Base-by-base conservation (phyloP, 495 filamentous ascomycete genomes). In the Hypomontagnella submonticulosa region DNA sequence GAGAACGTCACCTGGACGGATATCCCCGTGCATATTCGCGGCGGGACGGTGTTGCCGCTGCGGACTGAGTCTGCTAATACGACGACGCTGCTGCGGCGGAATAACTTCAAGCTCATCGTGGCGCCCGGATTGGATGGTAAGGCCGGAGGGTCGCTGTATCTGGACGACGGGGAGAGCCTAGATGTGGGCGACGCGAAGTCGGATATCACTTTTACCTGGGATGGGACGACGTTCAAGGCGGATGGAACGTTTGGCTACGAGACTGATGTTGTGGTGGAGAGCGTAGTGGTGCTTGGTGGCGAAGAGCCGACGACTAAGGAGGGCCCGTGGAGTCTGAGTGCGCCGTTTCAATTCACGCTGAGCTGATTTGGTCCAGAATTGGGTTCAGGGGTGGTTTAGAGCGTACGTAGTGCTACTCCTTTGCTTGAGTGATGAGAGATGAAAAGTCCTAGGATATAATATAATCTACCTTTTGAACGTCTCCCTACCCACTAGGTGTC, bases 11-110 rank as follows among this genome's bases (percentile, higher is more conserved):
- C 71, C 33, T 79, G 86, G 61, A 88, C 87, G n/a, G 81, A 86
- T 40, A 92, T 95, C 69, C 90, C 91, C 9, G 78, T 93, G 4
- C 87, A 88, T 71, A 85, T 91, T 65, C 81, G 85, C 40, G 89
- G 89, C 11, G 90, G 91, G 11, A 83, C 77, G 55, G 85, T 94
- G 58, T 66, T 93, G 36, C 90, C 91, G 0, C 72, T 87, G 34
- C 82, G 91, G 2, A 73, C 78, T 5, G 76, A 80, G 38, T 84
- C 84, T 50, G 88, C 85, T n/a, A 88, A 86, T 69, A 93, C 91
- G 3, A 93, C 90, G 9, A 77, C 82, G 7, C 84, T 85, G 56
- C 73, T 93, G 19, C 82, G 91, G 9, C 76, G 82, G 66, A 79
- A 86, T 55, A 74, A 86, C 56, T 92, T 93, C 75, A 83, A 87